phyloP scores from a whole-genome alignment of 2,329 filamentous ascomycete species.

The Sclerotinia subarctica region DNA sequence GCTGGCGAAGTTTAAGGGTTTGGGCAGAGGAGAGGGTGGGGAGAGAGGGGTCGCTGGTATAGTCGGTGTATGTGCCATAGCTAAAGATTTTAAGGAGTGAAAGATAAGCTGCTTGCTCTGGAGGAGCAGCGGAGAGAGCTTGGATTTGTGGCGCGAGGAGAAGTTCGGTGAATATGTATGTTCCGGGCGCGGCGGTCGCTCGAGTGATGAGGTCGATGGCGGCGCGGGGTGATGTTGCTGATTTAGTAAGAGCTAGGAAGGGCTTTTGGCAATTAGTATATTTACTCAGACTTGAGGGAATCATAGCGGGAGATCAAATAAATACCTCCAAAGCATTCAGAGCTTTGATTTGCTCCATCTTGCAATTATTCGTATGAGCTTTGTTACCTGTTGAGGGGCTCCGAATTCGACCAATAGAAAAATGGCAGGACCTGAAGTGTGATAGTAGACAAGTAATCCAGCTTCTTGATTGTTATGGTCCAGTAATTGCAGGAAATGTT shows the following conservation, averaged over 20 bases:
- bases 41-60: slow-evolving; percentile 54
- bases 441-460: background rate
- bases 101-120: slow-evolving; percentile 62
- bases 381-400: slow-evolving; percentile 14
- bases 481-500: background rate
- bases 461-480: too few species aligned
- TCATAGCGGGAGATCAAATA: slow-evolving; percentile 9
- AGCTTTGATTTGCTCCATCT: slow-evolving; percentile 72
- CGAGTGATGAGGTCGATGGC: slow-evolving; percentile 82
- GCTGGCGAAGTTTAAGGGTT: slow-evolving; percentile 80
- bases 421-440: background rate
- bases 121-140: slow-evolving; percentile 55
- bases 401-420: background rate
- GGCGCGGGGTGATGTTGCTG: slow-evolving; percentile 77
- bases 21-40: slow-evolving; percentile 72
- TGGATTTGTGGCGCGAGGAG: slow-evolving; percentile 77
- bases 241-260: slow-evolving; percentile 86
- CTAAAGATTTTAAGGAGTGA: slow-evolving; percentile 83
- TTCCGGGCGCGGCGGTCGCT: slow-evolving; percentile 85
- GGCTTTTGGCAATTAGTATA: slow-evolving; percentile 57
- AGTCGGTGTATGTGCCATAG: slow-evolving; percentile 83
- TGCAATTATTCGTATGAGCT: slow-evolving; percentile 20
- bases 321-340: slow-evolving; percentile 61
- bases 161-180: slow-evolving; percentile 93
- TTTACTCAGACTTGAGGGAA: background rate